Conservation (phyloP, 1,284 basidiomycete genomes). For the Boletus semigastroideus region DNA sequence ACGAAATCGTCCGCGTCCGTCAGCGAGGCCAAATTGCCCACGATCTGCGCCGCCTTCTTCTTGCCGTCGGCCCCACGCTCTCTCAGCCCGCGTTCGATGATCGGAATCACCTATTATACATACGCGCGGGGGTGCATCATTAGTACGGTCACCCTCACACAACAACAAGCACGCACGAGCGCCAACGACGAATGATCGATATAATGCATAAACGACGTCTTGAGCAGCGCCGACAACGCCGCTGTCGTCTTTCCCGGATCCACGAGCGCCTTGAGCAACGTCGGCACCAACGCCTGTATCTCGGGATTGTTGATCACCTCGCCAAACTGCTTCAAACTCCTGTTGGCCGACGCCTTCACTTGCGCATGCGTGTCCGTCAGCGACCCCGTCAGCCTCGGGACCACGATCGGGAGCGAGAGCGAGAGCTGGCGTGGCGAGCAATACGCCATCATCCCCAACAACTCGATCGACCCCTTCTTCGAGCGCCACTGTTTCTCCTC, state of each 20-base stretch:
- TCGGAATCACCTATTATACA: constrained; percentile 96
- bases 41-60: constrained; percentile 95
- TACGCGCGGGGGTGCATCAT: no score
- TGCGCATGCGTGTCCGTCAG: constrained; percentile 98
- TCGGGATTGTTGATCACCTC: constrained; percentile 95
- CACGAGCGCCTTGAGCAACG: constrained; percentile 92
- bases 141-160: background rate
- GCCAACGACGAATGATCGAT: constrained; percentile 99
- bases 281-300: constrained; percentile 90
- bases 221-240: constrained; percentile 82
- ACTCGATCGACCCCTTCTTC: constrained; percentile 96
- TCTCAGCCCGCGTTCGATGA: constrained; percentile 90
- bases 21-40: constrained; percentile 93
- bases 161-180: constrained; percentile 54
- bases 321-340: constrained; percentile 96
- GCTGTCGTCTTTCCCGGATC: constrained; percentile 92
- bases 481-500: constrained; percentile 99
- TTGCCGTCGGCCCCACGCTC: constrained; percentile 94
- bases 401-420: constrained; percentile 93
- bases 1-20: constrained; percentile 97
- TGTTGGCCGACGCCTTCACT: constrained; percentile 92
- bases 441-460: constrained; percentile 99
- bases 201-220: constrained; percentile 97
- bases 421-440: constrained; percentile 96
- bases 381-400: constrained; percentile 92